Evolutionary conservation across 1,284 basidiomycete genomes (phyloP), one percentile per base, ranked within the genome.

Genomic region (Naganishia albida): DNA sequence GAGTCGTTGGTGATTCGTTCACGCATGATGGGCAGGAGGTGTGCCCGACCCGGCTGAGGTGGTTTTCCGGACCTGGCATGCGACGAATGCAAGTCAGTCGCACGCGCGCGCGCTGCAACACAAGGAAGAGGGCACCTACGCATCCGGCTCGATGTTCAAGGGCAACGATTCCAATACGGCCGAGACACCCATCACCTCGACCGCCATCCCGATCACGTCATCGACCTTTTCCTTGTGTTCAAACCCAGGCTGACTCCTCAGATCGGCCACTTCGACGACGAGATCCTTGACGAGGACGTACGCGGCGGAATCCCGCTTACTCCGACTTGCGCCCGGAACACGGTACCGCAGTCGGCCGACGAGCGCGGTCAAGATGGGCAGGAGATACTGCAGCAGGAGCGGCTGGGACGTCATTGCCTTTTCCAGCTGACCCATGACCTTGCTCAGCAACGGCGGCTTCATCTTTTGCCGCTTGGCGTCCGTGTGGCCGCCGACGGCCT

Each of bases 201-300:
- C 90, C 0, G 93, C 91, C 34, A 86, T 85, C 4, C 88, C 87
- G 43, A 99, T 80, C 1, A 89, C 87, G 4, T 81, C 82, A 77
- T 99, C 96, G 26, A 88, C 93, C 53, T 86, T 85, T 75, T 94
- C 92, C 77, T 93, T 94, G 77, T 89, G 85, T 77, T 97, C 93
- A 73, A 99, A 99, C 4, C 83, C 86, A 77, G 88, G 90, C 72
- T 89, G 83, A 40, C 85, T 81, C 48, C 95, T 82, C 66, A 96
- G 79, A 48, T 88, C 86, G 1, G 87, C 91, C 30, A 96, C 82
- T 64, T 86, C 85, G 68, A 83, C 80, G 55, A 98, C 83, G n/a
- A 93, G 77, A 39, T 87, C 86, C 51, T 89, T 76, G 25, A 95
- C 81, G 8, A 97, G 83, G 50, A 81, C 76, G 72, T 91, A 86